phyloP scores from a whole-genome alignment of 257 asterid genomes.

The Nemophila menziesii region DNA sequence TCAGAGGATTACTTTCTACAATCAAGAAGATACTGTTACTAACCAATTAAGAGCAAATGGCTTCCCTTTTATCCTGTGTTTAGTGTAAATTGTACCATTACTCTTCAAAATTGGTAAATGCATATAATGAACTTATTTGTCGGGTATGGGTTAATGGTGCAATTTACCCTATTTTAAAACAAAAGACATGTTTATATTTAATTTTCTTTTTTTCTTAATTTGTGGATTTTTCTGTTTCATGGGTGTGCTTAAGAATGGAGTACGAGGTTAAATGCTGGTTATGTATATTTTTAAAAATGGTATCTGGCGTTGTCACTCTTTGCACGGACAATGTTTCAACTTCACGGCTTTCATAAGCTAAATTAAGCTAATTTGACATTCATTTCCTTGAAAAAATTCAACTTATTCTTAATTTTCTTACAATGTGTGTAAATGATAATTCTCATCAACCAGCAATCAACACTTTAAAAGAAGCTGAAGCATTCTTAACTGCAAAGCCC shows the following conservation, averaged over 20 bases:
- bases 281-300: constrained; percentile 57
- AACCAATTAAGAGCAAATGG: constrained; percentile 69
- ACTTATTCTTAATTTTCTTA: background rate
- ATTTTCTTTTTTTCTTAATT: too few relatives aligned
- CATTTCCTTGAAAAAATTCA: background rate
- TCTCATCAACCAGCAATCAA: constrained; percentile 45
- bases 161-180: too few relatives aligned
- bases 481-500: constrained; percentile 53
- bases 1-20: constrained; percentile 77
- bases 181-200: constrained; percentile 5
- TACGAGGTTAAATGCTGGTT: constrained; percentile 81
- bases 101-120: too few relatives aligned
- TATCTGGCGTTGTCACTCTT: constrained; percentile 85
- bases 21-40: constrained; percentile 88
- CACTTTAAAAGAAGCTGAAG: constrained; percentile 47
- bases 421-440: background rate
- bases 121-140: too few relatives aligned
- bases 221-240: too few relatives aligned
- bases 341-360: constrained; percentile 65
- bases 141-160: too few relatives aligned
- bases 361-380: background rate
- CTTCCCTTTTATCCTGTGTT: constrained; percentile 7
- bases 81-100: too few relatives aligned
- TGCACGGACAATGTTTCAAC: constrained; percentile 63
- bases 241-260: constrained; percentile 82